A percentile compares a stretch with the other conserved stretches of the same genome.
Evolutionary conservation across 106 monocot species (phyloP).

Genomic region (Phalaenopsis aphrodite): DNA sequence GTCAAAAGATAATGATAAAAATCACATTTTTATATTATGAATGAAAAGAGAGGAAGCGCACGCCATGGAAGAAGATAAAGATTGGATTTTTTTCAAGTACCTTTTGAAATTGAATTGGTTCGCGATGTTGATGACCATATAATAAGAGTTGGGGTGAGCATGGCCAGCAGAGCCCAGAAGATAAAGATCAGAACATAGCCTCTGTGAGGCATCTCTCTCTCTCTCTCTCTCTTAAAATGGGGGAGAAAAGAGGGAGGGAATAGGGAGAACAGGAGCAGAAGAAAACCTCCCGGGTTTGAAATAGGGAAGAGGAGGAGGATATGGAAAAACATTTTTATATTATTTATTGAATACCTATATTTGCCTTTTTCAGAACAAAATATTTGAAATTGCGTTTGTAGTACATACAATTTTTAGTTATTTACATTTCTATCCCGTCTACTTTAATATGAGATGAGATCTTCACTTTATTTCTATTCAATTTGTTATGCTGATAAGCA

Average conservation of each 20-base stretch:
- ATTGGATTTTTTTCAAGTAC: constrained; percentile 10
- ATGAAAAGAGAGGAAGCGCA: neutral
- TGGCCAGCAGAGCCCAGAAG: constrained; percentile 67
- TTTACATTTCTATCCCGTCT: too few species aligned
- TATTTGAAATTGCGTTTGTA: too few species aligned
- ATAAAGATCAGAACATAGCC: constrained; percentile 66
- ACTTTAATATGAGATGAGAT: too few species aligned
- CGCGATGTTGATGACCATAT: constrained; percentile 52
- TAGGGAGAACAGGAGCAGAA: neutral
- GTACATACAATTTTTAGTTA: too few species aligned
- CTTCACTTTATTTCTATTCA: too few species aligned
- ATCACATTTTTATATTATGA: too few species aligned
- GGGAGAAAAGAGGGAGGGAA: neutral
- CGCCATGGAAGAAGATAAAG: neutral
- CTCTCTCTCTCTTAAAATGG: constrained; percentile 6
- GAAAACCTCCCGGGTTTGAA: neutral
- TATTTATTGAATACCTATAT: too few species aligned
- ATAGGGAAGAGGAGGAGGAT: neutral
- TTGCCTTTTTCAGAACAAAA: too few species aligned
- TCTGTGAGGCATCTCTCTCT: constrained; percentile 61
- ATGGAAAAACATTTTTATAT: neutral
- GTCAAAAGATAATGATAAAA: neutral
- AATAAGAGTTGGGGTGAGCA: constrained; percentile 73
- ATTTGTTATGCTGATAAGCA: too few species aligned
- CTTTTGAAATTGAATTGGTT: constrained; percentile 12